These are phyloP conservation scores for Chaetomium fimeti DNA, from an alignment of 495 filamentous ascomycete genomes.

Conservation along the genomic window DNA sequence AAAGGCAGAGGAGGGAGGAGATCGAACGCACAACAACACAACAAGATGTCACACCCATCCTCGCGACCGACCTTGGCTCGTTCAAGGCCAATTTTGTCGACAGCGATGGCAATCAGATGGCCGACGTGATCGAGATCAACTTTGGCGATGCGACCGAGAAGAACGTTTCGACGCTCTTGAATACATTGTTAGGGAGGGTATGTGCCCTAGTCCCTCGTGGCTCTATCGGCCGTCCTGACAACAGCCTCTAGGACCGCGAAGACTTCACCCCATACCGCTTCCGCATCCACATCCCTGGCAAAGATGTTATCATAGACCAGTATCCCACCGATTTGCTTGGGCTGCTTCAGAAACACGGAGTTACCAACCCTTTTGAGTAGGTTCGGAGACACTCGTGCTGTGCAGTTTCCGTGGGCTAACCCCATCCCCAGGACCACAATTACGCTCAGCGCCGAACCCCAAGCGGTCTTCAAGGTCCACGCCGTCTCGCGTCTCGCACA, in stretches of 20 bases:
- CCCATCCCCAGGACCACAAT: conserved; percentile 46
- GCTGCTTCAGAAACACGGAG: conserved; percentile 50
- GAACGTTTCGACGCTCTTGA: conserved; percentile 88
- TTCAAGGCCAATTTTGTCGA: conserved; percentile 87
- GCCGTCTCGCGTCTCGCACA: conserved; percentile 87
- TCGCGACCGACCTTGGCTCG: conserved; percentile 70
- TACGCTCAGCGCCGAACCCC: conserved; percentile 78
- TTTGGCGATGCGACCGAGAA: conserved; percentile 83
- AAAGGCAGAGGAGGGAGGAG: conserved; percentile 76
- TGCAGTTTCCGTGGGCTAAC: background rate
- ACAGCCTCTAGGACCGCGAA: conserved; percentile 54
- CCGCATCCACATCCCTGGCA: conserved; percentile 62
- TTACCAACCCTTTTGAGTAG: conserved; percentile 48
- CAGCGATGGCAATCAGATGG: conserved; percentile 64
- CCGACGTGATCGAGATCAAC: conserved; percentile 70
- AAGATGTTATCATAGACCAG: conserved; percentile 65
- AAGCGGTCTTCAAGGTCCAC: conserved; percentile 91
- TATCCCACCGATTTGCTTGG: conserved; percentile 59
- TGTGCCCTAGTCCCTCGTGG: conserved; percentile 26
- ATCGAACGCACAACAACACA: conserved; percentile 71
- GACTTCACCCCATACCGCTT: conserved; percentile 89
- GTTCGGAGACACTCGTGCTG: background rate
- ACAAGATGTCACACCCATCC: conserved; percentile 66
- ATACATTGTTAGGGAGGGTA: conserved; percentile 81
- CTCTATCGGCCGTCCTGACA: background rate